Evolutionary conservation across 148 eudicot species (phyloP).

Genomic region (Persicaria maculosa): DNA sequence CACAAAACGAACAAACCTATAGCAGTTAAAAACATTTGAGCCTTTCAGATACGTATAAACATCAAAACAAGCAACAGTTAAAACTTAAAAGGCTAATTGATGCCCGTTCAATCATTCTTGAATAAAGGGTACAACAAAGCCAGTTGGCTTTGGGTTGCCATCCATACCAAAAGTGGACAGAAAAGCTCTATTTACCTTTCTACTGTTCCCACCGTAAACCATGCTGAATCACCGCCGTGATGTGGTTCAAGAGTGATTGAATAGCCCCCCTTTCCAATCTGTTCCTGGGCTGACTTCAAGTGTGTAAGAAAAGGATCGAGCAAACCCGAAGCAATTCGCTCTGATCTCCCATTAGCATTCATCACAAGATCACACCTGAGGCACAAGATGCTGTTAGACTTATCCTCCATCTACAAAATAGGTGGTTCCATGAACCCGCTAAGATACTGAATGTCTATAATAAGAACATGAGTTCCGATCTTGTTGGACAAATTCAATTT

Average conservation of each 20-base stretch:
- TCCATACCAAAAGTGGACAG: too few relatives aligned
- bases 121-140: too few relatives aligned
- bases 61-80: background rate
- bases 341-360: constrained; percentile 68
- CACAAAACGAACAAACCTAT: constrained; percentile 98
- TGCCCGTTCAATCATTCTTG: too few relatives aligned
- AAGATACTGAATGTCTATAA: too few relatives aligned
- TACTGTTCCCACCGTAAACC: constrained; percentile 94
- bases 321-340: constrained; percentile 92
- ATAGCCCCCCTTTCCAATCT: constrained; percentile 95
- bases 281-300: constrained; percentile 87
- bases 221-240: constrained; percentile 40
- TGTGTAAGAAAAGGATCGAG: constrained; percentile 85
- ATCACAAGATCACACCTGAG: constrained; percentile 88
- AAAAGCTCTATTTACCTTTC: constrained; percentile 49
- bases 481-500: too few relatives aligned
- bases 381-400: background rate
- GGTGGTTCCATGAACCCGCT: too few relatives aligned
- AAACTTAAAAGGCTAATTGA: too few relatives aligned
- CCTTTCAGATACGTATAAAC: background rate
- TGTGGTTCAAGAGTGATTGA: constrained; percentile 75
- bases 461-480: too few relatives aligned
- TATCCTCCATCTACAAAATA: too few relatives aligned
- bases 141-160: too few relatives aligned
- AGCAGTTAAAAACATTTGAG: constrained; percentile 5